These are phyloP conservation scores for Sarocladium brachiariae DNA, from an alignment of 2,329 filamentous ascomycete genomes.

Conservation along the genomic window DNA sequence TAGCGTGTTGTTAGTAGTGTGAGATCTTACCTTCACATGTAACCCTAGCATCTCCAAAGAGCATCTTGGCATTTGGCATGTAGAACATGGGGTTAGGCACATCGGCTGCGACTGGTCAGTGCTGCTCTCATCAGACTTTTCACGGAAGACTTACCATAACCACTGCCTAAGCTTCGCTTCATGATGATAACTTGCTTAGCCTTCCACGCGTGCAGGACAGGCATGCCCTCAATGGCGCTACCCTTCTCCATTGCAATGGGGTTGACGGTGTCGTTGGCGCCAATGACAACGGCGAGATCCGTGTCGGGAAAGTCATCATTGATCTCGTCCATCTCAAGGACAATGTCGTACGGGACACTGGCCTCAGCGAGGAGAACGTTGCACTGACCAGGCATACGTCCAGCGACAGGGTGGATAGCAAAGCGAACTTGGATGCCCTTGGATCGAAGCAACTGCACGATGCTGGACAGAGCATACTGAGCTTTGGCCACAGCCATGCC, in stretches of 20 bases:
- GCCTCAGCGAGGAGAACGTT: slow-evolving; percentile 87
- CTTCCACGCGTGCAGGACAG: slow-evolving; percentile 88
- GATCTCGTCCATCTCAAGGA: slow-evolving; percentile 93
- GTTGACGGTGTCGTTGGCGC: slow-evolving; percentile 89
- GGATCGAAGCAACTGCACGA: slow-evolving; percentile 64
- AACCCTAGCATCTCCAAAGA: slow-evolving; percentile 84
- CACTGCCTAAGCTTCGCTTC: slow-evolving; percentile 85
- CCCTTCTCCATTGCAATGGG: slow-evolving; percentile 80
- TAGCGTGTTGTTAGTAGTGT: no score
- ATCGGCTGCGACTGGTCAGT: slow-evolving; percentile 51
- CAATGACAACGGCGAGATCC: slow-evolving; percentile 81
- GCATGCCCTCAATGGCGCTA: slow-evolving; percentile 85
- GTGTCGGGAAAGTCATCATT: slow-evolving; percentile 87
- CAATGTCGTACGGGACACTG: slow-evolving; percentile 83
- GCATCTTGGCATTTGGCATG: slow-evolving; percentile 83
- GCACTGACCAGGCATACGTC: slow-evolving; percentile 88
- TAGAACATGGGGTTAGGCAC: slow-evolving; percentile 92
- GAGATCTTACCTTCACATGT: slow-evolving; percentile 66
- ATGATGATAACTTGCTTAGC: slow-evolving; percentile 88
- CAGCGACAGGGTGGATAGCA: slow-evolving; percentile 84
- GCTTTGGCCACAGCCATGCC: slow-evolving; percentile 94
- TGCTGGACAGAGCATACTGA: slow-evolving; percentile 83
- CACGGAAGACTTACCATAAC: slow-evolving; percentile 57
- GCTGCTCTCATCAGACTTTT: not conserved
- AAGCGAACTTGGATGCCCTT: slow-evolving; percentile 79